Percentiles rank a stretch among this genome's conserved stretches.
Conservation (phyloP, 2,329 filamentous ascomycete species). For the Alternaria sp. region DNA sequence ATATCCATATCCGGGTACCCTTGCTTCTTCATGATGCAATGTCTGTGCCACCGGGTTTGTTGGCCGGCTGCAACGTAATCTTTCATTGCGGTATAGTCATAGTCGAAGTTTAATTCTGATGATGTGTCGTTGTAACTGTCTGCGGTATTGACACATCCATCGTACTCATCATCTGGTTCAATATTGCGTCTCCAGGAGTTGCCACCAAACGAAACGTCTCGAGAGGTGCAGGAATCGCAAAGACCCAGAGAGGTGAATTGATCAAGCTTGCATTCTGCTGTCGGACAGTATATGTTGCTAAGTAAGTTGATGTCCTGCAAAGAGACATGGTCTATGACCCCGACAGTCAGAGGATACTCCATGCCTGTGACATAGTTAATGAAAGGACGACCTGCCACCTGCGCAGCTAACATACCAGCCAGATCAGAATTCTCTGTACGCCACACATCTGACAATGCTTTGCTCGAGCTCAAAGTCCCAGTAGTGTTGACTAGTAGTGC, state of each 20-base stretch:
- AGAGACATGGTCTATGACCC: accelerated
- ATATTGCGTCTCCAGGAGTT: no score
- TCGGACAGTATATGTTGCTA: background rate
- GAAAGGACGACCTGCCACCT: background rate
- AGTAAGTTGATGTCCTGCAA: background rate
- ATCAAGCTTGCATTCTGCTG: background rate
- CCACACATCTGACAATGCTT: accelerated
- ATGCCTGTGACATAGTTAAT: background rate
- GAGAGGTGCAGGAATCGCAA: accelerated
- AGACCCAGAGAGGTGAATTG: background rate
- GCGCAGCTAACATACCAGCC: background rate
- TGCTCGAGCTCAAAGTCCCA: background rate
- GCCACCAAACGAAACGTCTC: accelerated
- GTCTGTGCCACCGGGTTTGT: accelerated
- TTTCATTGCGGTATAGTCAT: background rate
- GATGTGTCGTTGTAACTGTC: no score
- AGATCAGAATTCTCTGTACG: background rate
- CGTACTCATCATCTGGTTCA: no score
- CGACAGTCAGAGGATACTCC: background rate
- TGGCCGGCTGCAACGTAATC: background rate
- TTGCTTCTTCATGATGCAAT: accelerated
- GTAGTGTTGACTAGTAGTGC: background rate
- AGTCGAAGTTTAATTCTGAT: no score
- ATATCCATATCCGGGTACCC: background rate
- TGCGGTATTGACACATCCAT: no score